Percentiles rank a stretch among this genome's conserved stretches.
Evolutionary conservation across 2,329 filamentous ascomycete genomes (phyloP).

Genomic region (Claviceps sp.): DNA sequence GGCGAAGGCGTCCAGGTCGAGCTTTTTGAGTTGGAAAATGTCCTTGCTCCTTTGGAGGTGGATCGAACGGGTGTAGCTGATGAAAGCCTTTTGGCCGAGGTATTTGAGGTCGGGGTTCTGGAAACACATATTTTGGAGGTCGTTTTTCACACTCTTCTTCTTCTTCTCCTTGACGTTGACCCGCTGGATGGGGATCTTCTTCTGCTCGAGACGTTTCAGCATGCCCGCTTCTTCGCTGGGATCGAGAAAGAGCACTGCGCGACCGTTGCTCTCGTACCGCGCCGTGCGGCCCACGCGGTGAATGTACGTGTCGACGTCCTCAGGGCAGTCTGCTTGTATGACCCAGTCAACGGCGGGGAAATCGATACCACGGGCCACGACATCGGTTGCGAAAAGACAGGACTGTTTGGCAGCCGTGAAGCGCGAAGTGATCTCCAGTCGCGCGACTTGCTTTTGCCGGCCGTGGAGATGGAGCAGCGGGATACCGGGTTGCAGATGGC

Average conservation of each 20-base stretch:
- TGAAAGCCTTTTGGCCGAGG: conserved; percentile 88
- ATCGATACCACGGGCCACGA: conserved; percentile 85
- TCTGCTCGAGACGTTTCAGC: conserved; percentile 69
- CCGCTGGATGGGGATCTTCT: conserved; percentile 76
- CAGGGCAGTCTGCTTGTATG: conserved; percentile 93
- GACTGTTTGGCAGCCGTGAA: conserved; percentile 72
- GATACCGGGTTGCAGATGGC: conserved; percentile 87
- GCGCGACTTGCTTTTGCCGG: conserved; percentile 79
- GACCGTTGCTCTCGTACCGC: conserved; percentile 78
- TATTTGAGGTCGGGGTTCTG: conserved; percentile 91
- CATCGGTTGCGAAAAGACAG: conserved; percentile 90
- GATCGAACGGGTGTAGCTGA: conserved; percentile 75
- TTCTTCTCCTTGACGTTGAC: conserved; percentile 85
- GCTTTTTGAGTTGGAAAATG: conserved; percentile 69
- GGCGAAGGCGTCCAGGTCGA: conserved; percentile 78
- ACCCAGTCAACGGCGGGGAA: conserved; percentile 98
- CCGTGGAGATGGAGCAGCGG: conserved; percentile 87
- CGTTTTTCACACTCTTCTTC: conserved; percentile 70
- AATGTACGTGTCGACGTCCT: conserved; percentile 95
- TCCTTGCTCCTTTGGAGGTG: conserved; percentile 86
- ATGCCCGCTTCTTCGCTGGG: conserved; percentile 90
- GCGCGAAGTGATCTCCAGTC: conserved; percentile 73
- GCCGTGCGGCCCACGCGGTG: conserved; percentile 90
- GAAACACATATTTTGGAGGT: conserved; percentile 91
- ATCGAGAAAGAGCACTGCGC: conserved; percentile 81